Evolutionary conservation across 2,329 filamentous ascomycete genomes (phyloP).

Genomic region (Trichoderma afroharzianum): DNA sequence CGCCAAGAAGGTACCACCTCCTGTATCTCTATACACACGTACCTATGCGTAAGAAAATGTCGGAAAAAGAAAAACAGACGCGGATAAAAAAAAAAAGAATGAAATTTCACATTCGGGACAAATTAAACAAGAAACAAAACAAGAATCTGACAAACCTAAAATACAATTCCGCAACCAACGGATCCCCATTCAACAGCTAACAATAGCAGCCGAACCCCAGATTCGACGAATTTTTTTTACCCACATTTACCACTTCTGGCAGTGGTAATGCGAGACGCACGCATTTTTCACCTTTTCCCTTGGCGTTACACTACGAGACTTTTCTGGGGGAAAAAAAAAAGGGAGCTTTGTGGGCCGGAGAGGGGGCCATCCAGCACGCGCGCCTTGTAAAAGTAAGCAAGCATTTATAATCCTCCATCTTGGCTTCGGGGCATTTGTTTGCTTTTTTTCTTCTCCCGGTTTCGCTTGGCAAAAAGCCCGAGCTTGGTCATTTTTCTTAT

Average conservation of each 20-base stretch:
- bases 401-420: slow-evolving; percentile 2
- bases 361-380: not conserved
- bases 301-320: not conserved
- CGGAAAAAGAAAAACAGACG: not conserved
- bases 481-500: not conserved
- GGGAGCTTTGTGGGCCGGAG: not conserved
- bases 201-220: not conserved
- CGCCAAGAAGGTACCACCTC: not conserved
- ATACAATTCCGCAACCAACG: not conserved
- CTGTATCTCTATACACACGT: not conserved
- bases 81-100: not conserved
- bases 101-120: not conserved
- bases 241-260: not conserved
- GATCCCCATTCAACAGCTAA: too few relatives aligned
- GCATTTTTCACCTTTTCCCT: not conserved
- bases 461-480: not conserved
- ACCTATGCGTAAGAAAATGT: not conserved
- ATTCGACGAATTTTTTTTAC: not conserved
- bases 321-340: not conserved
- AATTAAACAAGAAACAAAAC: not conserved
- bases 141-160: not conserved
- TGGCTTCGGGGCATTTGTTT: not conserved
- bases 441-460: not conserved
- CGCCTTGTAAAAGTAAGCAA: not conserved
- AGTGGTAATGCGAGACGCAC: not conserved